Evolutionary conservation across 2,329 filamentous ascomycete species (phyloP), one percentile per base, ranked within the genome.

Genomic region (Calonectria hongkongensis): DNA sequence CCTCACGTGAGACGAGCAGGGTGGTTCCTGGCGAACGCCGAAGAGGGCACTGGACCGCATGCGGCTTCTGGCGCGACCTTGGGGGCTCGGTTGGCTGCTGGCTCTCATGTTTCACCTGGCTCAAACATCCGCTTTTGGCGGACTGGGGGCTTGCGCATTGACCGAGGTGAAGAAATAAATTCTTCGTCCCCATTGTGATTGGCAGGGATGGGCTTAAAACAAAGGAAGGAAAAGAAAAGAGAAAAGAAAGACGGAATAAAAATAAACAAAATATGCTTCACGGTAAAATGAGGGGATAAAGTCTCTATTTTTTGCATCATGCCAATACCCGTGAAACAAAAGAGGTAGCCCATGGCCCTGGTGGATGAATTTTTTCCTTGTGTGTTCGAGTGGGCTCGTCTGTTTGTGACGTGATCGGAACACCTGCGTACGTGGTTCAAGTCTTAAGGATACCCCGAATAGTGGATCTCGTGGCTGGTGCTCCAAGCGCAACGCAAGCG

Each of bases 401-500:
- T 30, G 58, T 47, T 45, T 47, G 58, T 63, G 58, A 63, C 58
- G 36, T 63, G 58, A 63, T 63, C 58, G 41, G 58, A 63, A 63
- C 58, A 47, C 41, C 9, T 63, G 58, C 21, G 54, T 60, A 60
- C 54, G 54, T 41, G 54, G 54, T 41, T 41, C 54, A 39, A 58
- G 54, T 60, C 54, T 60, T 33, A 60, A 41, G 21, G 54, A 60
- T 60, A 60, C 54, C 54, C 54, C 27, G 25, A 60, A 60, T 60
- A 60, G 54, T 60, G 54, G 54, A 60, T 25, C 36, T 28, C 50
- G 8, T 60, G 54, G 30, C 33, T n/a, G 30, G 58, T 63, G 58
- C 58, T 43, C 54, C 54, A 60, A 60, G 54, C 54, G 58, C 58
- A 47, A 27, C 39, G 58, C 58, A 63, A 47, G 58, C 41, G 58